Evolutionary conservation across 2,329 filamentous ascomycete species (phyloP), one percentile per base, ranked within the genome.

Genomic region (Myotisia sp.): DNA sequence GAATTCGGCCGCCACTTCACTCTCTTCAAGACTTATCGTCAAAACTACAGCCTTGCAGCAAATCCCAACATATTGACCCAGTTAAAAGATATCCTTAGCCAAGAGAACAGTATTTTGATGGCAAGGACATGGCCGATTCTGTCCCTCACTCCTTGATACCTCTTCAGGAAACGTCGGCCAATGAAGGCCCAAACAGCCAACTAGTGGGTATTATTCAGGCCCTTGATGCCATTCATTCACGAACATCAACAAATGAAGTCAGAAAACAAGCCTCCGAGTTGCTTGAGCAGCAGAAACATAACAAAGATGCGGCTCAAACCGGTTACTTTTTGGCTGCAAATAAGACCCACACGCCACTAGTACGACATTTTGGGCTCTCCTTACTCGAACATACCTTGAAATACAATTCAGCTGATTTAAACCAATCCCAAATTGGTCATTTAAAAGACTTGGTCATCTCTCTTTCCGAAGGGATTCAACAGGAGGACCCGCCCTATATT

Each of bases 301-400:
- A 79, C 47, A 66, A 73, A 37, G 76, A 86, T 48, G 86, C 87
- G 4, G 83, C 85, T 2, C 74, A 79, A 31, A 78, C 90, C 60
- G 90, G 90, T 45, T 92, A 83, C 59, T 70, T 71, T 16, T 71
- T 98, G 39, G 86, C 86, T 28, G 74, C 73, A 44, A 77, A 90
- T 56, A 70, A 67, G 49, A 64, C 69, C 23, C 83, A 92, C 52
- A 71, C 81, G 35, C 74, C 83, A 26, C 71, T 90, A 36, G 80
- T 95, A 37, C 79, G 90, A 47, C 86, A 95, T 60, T 98, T 92
- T 56, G 90, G 86, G 37, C 70, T 98, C 20, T 92, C 86, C 18
- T 69, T 98, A 37, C 72, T 98, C 44, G 87, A 94, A 50, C 79
- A 92, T 58, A 77, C 83, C 29, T 79, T 95, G 53, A 81, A 78